These are phyloP conservation scores for Cylindrotheca closterium DNA, from an alignment of 108 stramenopile genomes.

Conservation along the genomic window DNA sequence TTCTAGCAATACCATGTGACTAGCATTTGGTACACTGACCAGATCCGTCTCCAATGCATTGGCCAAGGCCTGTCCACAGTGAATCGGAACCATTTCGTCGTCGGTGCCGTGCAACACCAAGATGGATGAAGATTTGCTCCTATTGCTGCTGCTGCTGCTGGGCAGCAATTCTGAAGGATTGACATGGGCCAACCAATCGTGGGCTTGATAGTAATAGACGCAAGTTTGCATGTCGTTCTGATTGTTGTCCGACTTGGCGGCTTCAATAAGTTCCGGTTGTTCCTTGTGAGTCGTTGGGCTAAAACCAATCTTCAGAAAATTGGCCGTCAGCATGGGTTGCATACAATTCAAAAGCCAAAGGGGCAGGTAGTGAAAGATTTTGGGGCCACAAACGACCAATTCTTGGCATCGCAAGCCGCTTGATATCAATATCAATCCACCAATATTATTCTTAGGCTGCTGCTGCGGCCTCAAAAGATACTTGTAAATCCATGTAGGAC, in stretches of 20 bases:
- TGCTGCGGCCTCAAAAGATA: not conserved
- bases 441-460: not conserved
- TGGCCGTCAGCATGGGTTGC: constrained; percentile 11
- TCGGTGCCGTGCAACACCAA: constrained; percentile 10
- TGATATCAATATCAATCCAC: constrained; percentile 7
- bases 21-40: constrained; percentile 5
- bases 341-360: constrained; percentile 15
- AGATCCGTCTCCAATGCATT: constrained; percentile 8
- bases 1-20: constrained; percentile 18
- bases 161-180: not conserved
- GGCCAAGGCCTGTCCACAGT: constrained; percentile 13
- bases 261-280: constrained; percentile 7
- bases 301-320: constrained; percentile 12
- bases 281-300: constrained; percentile 1
- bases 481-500: constrained; percentile 12
- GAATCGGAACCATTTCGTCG: constrained; percentile 13
- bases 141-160: not conserved
- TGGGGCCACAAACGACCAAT: not conserved
- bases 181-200: constrained; percentile 7
- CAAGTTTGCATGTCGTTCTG: constrained; percentile 9
- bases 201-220: constrained; percentile 5
- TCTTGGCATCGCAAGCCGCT: not conserved
- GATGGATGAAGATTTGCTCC: not conserved
- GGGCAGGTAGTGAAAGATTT: not conserved
- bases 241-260: constrained; percentile 7